Evolutionary conservation across 139 green algal genomes (phyloP).

Genomic region (Eudorina sp.): DNA sequence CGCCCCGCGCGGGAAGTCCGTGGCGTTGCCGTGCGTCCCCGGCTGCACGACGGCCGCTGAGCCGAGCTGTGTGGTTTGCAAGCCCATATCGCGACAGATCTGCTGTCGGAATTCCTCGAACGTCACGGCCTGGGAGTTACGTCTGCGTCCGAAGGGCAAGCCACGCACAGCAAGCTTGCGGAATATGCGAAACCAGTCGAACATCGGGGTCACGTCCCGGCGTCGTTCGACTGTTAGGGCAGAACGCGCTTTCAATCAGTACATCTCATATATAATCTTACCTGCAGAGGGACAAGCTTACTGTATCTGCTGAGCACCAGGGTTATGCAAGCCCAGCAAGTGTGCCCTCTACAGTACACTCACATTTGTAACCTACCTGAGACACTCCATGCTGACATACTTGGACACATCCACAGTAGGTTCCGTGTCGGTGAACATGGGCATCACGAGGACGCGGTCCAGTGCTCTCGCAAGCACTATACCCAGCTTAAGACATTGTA

Average conservation of each 20-base stretch:
- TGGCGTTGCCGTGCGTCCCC: background rate
- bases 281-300: no score
- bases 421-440: constrained; percentile 16
- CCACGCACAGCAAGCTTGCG: background rate
- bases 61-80: background rate
- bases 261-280: no score
- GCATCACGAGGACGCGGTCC: constrained; percentile 25
- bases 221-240: no score
- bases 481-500: background rate
- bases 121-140: constrained; percentile 18
- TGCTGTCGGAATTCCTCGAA: constrained; percentile 8
- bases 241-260: no score
- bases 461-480: background rate
- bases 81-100: constrained; percentile 5
- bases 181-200: no score
- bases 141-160: background rate
- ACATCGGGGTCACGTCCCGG: no score
- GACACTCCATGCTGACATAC: constrained; percentile 36
- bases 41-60: background rate
- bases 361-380: constrained; percentile 36
- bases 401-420: constrained; percentile 34
- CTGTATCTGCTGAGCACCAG: no score
- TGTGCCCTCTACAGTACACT: no score
- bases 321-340: no score
- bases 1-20: background rate